phyloP scores from a whole-genome alignment of 192 early-diverging fungal genomes.

The Coemansia sp. region DNA sequence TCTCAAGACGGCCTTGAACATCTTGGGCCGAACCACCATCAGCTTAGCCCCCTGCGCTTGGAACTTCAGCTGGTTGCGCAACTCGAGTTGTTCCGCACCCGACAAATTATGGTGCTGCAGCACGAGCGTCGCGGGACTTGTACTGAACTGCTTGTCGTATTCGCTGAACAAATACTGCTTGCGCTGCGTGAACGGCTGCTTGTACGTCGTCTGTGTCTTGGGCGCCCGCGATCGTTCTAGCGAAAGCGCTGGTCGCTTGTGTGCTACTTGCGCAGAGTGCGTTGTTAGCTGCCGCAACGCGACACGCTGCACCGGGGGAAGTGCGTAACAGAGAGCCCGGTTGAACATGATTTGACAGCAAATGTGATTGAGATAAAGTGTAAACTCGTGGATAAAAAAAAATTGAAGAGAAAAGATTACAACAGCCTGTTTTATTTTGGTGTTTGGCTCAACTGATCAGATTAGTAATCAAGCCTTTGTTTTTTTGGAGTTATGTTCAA shows the following conservation, averaged over 20 bases:
- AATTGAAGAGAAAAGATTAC: too few species aligned
- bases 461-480: too few species aligned
- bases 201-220: conserved; percentile 47
- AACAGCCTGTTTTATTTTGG: too few species aligned
- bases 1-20: conserved; percentile 49
- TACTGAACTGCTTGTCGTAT: conserved; percentile 40
- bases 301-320: neutral
- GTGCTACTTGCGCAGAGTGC: neutral
- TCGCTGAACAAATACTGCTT: conserved; percentile 50
- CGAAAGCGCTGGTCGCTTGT: neutral
- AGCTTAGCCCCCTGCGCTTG: conserved; percentile 28
- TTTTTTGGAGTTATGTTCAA: too few species aligned
- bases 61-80: conserved; percentile 28
- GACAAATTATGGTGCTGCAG: conserved; percentile 53
- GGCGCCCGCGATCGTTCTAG: conserved; percentile 39
- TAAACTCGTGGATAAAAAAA: too few species aligned
- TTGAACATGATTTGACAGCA: neutral
- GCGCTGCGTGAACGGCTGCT: conserved; percentile 54
- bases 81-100: conserved; percentile 35
- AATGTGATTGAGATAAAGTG: too few species aligned
- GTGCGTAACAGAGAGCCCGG: neutral
- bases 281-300: neutral
- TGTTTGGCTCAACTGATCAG: too few species aligned
- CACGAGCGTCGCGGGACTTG: conserved; percentile 27
- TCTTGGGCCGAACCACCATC: conserved; percentile 45